Evolutionary conservation across 257 asterid species (phyloP).

Genomic region (Petunia axillaris): DNA sequence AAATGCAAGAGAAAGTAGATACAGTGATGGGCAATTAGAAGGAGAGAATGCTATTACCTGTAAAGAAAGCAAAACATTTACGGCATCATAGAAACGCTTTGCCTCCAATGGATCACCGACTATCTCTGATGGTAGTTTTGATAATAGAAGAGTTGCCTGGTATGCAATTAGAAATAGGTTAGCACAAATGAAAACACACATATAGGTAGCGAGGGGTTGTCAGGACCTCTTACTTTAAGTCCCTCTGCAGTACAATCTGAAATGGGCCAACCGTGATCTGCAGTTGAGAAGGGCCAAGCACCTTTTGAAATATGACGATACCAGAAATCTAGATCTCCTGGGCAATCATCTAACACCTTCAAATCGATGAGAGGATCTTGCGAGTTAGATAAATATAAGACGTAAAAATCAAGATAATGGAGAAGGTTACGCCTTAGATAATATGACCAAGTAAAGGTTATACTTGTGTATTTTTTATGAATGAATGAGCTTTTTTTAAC

Average conservation of each 20-base stretch:
- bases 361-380: slow-evolving; percentile 29
- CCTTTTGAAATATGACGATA: slow-evolving; percentile 99
- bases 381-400: slow-evolving; percentile 28
- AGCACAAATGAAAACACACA: slow-evolving; percentile 24
- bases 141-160: slow-evolving; percentile 74
- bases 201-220: slow-evolving; percentile 4
- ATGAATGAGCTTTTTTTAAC: slow-evolving; percentile 72
- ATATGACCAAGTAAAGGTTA: slow-evolving; percentile 25
- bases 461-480: slow-evolving; percentile 78
- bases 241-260: slow-evolving; percentile 99
- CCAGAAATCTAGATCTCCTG: slow-evolving; percentile 80
- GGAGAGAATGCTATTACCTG: slow-evolving; percentile 59
- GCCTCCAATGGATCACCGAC: slow-evolving; percentile 80
- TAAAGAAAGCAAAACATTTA: slow-evolving; percentile 82
- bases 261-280: slow-evolving; percentile 99
- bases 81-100: slow-evolving; percentile 75
- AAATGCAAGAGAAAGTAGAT: neutral
- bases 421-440: slow-evolving; percentile 14
- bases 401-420: slow-evolving; percentile 21
- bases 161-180: slow-evolving; percentile 32
- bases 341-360: slow-evolving; percentile 87
- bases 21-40: slow-evolving; percentile 14
- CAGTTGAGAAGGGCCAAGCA: slow-evolving; percentile 99
- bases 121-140: slow-evolving; percentile 68
- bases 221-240: slow-evolving; percentile 58